phyloP scores from a whole-genome alignment of 2,329 filamentous ascomycete genomes.

The Colletotrichum sp. region DNA sequence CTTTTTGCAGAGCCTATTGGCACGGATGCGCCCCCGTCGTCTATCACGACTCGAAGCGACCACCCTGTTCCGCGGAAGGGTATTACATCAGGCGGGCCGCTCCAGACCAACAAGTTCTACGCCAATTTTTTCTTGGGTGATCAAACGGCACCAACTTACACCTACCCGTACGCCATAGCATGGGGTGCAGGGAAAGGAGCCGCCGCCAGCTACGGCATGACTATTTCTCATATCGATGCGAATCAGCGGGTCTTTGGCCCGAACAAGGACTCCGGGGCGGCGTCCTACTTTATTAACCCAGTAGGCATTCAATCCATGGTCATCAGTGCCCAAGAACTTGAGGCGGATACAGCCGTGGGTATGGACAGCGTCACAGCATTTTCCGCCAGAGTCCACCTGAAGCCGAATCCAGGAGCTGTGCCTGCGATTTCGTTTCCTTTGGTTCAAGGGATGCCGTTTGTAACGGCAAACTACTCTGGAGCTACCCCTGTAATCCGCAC shows the following conservation, averaged over 20 bases:
- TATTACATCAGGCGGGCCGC: slow-evolving; percentile 50
- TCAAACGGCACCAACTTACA: slow-evolving; percentile 73
- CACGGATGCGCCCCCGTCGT: slow-evolving; percentile 52
- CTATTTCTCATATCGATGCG: slow-evolving; percentile 75
- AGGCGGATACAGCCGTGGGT: slow-evolving; percentile 59
- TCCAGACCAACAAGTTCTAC: slow-evolving; percentile 83
- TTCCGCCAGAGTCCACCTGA: slow-evolving; percentile 72
- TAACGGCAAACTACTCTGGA: slow-evolving; percentile 78
- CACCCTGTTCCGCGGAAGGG: slow-evolving; percentile 64
- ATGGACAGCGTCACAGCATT: slow-evolving; percentile 60
- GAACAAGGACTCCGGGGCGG: slow-evolving; percentile 58
- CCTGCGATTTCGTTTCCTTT: slow-evolving; percentile 78
- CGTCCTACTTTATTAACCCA: slow-evolving; percentile 79
- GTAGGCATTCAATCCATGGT: slow-evolving; percentile 82
- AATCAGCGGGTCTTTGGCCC: slow-evolving; percentile 71
- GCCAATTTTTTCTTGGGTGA: slow-evolving; percentile 79
- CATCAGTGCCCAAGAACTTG: slow-evolving; percentile 79
- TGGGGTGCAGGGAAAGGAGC: slow-evolving; percentile 70
- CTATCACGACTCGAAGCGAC: slow-evolving; percentile 53
- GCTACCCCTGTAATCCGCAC: slow-evolving; percentile 76
- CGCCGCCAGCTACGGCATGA: slow-evolving; percentile 76
- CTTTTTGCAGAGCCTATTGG: slow-evolving; percentile 64
- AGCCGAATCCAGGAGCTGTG: slow-evolving; percentile 51
- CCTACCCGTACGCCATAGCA: slow-evolving; percentile 74
- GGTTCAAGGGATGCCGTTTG: slow-evolving; percentile 87